A percentile compares a stretch with the other conserved stretches of the same genome.
These are phyloP conservation scores for cucumber (Cucumis sativus) DNA, from an alignment of 306 rosid species.

Conservation along the genomic window DNA sequence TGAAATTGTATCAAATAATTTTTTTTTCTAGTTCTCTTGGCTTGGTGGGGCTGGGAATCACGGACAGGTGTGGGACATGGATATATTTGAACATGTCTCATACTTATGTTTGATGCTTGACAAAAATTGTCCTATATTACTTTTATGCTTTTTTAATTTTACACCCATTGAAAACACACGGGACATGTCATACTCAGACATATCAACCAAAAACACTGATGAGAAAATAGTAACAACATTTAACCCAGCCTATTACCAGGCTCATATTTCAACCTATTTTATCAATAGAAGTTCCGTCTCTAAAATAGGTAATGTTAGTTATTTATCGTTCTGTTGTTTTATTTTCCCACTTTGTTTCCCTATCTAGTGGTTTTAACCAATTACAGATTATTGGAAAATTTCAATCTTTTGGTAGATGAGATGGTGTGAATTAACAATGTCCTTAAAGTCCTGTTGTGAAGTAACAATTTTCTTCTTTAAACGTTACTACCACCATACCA, in stretches of 20 bases:
- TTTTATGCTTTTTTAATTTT: background rate
- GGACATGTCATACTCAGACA: background rate
- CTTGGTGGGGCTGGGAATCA: background rate
- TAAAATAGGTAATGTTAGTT: background rate
- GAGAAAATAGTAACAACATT: background rate
- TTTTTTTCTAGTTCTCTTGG: background rate
- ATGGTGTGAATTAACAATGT: background rate
- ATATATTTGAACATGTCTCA: background rate
- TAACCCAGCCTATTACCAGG: background rate
- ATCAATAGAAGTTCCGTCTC: background rate
- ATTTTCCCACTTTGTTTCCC: background rate
- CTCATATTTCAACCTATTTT: background rate
- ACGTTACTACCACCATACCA: background rate
- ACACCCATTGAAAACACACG: background rate
- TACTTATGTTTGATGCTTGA: background rate
- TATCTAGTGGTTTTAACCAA: background rate
- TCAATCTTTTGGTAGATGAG: background rate
- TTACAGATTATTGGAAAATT: background rate
- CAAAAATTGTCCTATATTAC: background rate
- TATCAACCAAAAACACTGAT: background rate
- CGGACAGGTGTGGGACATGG: background rate
- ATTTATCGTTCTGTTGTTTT: background rate
- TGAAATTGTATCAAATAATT: background rate
- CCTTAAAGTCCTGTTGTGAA: background rate
- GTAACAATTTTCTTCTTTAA: background rate